Percentiles rank a stretch among this genome's conserved stretches.
Conservation (phyloP, 2,329 filamentous ascomycete species). For the Botrytis porri region DNA sequence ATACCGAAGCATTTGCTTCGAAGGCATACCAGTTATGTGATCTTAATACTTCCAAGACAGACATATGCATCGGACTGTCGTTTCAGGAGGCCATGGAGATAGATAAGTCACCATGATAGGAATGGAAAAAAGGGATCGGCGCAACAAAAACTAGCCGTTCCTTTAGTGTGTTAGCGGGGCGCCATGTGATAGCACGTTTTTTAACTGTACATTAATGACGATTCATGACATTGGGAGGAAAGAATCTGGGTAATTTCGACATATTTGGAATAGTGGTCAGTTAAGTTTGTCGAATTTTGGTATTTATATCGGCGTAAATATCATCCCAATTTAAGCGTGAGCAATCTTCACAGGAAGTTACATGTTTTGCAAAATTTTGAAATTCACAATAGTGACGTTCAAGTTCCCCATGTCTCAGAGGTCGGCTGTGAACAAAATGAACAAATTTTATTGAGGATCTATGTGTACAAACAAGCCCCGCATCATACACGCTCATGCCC, state of each 20-base stretch:
- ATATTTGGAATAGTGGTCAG: not conserved
- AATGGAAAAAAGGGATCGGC: not conserved
- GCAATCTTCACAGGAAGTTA: not conserved
- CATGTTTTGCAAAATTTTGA: not conserved
- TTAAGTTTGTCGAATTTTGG: not conserved
- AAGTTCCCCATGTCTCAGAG: not conserved
- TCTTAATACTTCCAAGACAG: not conserved
- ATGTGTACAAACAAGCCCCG: conserved; percentile 38
- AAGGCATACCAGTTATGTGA: not conserved
- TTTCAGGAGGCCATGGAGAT: not conserved
- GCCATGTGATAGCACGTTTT: not conserved
- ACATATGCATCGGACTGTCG: not conserved
- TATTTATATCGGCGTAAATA: not conserved
- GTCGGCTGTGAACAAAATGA: conserved; percentile 20
- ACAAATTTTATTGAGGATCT: conserved; percentile 33
- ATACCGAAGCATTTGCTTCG: not conserved
- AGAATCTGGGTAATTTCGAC: not conserved
- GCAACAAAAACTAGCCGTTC: too few species aligned
- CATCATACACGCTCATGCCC: conserved; percentile 38
- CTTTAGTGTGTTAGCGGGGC: not conserved
- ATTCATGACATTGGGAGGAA: not conserved
- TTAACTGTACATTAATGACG: not conserved
- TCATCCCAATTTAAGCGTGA: not conserved
- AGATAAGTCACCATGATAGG: too few species aligned
- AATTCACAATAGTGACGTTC: not conserved